These are phyloP conservation scores for Leccinellum luteum DNA, from an alignment of 768 basidiomycete species.

Conservation along the genomic window DNA sequence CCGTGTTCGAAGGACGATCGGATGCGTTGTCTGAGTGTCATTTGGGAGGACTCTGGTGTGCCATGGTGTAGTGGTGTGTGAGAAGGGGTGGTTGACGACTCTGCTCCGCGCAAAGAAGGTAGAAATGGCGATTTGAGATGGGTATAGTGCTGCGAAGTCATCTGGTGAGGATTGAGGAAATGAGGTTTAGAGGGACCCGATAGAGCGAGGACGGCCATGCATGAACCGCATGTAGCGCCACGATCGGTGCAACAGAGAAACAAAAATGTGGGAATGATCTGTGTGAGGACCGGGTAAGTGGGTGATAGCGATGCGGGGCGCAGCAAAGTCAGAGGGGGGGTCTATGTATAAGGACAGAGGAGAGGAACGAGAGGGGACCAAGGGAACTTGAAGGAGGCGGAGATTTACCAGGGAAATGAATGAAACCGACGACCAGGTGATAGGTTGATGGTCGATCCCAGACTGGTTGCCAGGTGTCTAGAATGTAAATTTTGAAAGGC, in stretches of 20 bases:
- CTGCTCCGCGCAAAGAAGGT: conserved; percentile 42
- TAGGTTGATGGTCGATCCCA: conserved; percentile 18
- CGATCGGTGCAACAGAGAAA: conserved; percentile 6
- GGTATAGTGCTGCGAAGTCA: conserved; percentile 20
- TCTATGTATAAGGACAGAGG: too few species aligned
- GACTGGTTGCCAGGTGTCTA: conserved; percentile 1
- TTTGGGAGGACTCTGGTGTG: conserved; percentile 41
- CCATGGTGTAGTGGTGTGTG: conserved; percentile 26
- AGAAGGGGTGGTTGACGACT: conserved; percentile 34
- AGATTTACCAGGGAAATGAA: conserved; percentile 23
- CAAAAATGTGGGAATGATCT: too few species aligned
- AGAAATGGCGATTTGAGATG: conserved; percentile 33
- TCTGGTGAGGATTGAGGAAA: conserved; percentile 44
- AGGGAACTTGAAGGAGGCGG: conserved; percentile 3
- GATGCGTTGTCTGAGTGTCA: conserved; percentile 56
- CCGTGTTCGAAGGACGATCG: conserved; percentile 68
- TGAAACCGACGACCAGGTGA: conserved; percentile 11
- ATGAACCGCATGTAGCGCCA: conserved; percentile 31
- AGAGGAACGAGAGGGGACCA: too few species aligned
- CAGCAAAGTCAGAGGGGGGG: too few species aligned
- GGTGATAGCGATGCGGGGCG: too few species aligned
- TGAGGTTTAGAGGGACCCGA: conserved; percentile 37
- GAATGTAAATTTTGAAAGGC: too few species aligned
- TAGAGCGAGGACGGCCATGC: conserved; percentile 47
- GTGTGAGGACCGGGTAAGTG: too few species aligned